A percentile compares a stretch with the other conserved stretches of the same genome.
These are phyloP conservation scores for Diutina siamensis DNA, from an alignment of 1,139 yeast species.

Conservation along the genomic window DNA sequence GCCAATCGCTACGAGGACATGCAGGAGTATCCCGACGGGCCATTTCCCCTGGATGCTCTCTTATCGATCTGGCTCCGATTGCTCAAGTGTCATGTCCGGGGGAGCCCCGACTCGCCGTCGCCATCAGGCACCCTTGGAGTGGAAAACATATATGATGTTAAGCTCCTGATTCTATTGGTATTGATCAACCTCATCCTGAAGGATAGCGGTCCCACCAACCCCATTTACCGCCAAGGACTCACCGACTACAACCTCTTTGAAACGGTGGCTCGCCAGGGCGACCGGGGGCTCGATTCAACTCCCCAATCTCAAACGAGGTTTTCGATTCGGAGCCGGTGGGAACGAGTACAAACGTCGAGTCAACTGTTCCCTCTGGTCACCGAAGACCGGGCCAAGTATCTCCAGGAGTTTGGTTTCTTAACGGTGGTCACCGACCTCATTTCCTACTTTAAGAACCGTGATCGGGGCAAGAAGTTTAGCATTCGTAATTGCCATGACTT, in stretches of 20 bases:
- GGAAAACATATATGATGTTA: slow-evolving; percentile 4
- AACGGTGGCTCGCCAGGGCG: not conserved
- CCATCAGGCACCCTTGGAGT: not conserved
- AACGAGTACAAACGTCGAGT: not conserved
- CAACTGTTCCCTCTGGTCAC: not conserved
- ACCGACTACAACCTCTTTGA: slow-evolving; percentile 3
- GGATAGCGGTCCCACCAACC: not conserved
- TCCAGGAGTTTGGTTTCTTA: slow-evolving; percentile 1
- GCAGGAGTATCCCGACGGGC: not conserved
- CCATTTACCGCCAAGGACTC: slow-evolving; percentile 2
- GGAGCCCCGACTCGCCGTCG: not conserved
- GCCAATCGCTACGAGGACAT: slow-evolving; percentile 1
- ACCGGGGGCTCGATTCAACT: not conserved
- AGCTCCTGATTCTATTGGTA: slow-evolving; percentile 1
- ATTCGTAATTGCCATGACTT: slow-evolving; percentile 4
- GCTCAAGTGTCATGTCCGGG: slow-evolving; percentile 3
- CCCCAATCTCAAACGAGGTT: not conserved
- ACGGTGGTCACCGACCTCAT: not conserved
- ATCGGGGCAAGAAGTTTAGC: slow-evolving; percentile 4
- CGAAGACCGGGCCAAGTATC: not conserved
- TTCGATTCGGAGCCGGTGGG: not conserved
- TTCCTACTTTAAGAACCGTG: not conserved
- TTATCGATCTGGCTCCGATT: slow-evolving; percentile 3
- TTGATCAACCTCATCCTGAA: not conserved
- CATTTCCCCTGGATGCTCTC: not conserved